Base-by-base conservation (phyloP, 441 rosid genomes). In the Manihot esculenta region DNA sequence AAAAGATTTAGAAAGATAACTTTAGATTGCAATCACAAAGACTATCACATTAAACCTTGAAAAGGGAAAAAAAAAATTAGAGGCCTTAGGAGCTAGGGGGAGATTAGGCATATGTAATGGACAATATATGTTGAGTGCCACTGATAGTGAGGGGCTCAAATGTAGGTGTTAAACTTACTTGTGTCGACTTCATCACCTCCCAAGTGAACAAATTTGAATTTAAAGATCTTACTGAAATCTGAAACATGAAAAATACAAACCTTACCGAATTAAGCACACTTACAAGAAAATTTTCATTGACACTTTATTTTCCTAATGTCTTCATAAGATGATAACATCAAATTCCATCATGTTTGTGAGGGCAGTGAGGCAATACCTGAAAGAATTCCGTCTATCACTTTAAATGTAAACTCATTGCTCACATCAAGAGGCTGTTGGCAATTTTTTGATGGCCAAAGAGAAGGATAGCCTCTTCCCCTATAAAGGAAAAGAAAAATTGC, bases 151-250 rank as follows among this genome's bases (percentile, higher is more conserved):
- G 47, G 55, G 23, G 38, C 3, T 17, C 42, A 60, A 51, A 38
- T 21, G 12, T 10, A 38, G 35, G 24, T 27, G 61, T 67, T 57
- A 11, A 74, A 81, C 78, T 82, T 80, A 90, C 97, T 78, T 75
- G 92, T 82, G 62, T 87, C 55, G 48, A 90, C 94, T 83, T 90
- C 97, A 66, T 90, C 97, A 27, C 94, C 97, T 64, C 94, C 94
- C 86, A 88, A 78, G 75, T 90, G 97, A 53, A 87, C 79, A 62
- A 88, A 87, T 77, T 80, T 87, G 78, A 81, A 90, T 69, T 85
- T 83, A 65, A 90, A 90, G 81, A 90, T 78, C 87, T 88, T 90
- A 75, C 94, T 90, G 77, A 90, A 85, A 81, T 90, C 94, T 90
- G 86, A 78, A 78, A 62, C 41, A 49, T 26, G 35, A 24, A 68